Conservation (phyloP, 1,284 basidiomycete genomes). For the Fistulinella cinereoalba region DNA sequence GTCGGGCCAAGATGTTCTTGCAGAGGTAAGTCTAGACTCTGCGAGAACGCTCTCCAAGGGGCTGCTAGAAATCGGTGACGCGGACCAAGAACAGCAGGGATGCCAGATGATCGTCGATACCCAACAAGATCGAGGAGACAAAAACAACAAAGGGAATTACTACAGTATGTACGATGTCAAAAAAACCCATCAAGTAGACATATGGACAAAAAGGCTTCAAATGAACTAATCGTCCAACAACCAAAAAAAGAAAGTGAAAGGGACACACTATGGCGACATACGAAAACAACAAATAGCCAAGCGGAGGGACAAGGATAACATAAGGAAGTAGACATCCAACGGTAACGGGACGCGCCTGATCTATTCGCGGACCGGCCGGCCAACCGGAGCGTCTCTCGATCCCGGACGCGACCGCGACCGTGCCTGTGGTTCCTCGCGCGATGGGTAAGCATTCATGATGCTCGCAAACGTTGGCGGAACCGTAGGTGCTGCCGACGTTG, state of each 20-base stretch:
- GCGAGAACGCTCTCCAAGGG: slow-evolving; percentile 2
- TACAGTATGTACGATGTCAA: too few relatives aligned
- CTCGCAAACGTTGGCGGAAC: slow-evolving; percentile 53
- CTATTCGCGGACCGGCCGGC: slow-evolving; percentile 15
- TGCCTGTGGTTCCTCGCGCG: slow-evolving; percentile 18
- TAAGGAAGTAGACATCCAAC: not conserved
- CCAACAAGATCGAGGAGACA: not conserved
- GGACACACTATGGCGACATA: slow-evolving; percentile 7
- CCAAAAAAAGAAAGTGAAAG: not conserved
- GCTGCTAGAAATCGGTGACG: not conserved
- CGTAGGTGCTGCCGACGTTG: slow-evolving; percentile 16
- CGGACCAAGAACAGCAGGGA: not conserved
- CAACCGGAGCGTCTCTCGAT: slow-evolving; percentile 21
- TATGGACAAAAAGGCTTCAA: too few relatives aligned
- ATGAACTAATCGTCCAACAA: not conserved
- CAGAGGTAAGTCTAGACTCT: too few relatives aligned
- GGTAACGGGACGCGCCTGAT: not conserved
- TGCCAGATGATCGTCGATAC: too few relatives aligned
- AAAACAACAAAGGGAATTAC: not conserved
- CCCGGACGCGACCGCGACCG: slow-evolving; percentile 21
- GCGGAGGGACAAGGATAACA: not conserved
- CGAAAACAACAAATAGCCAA: slow-evolving; percentile 3
- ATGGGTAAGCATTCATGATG: slow-evolving; percentile 61
- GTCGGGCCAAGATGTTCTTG: too few relatives aligned
- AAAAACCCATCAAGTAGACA: too few relatives aligned